Evolutionary conservation across 768 basidiomycete genomes (phyloP).

Genomic region (Pulveroboletus ravenelii): DNA sequence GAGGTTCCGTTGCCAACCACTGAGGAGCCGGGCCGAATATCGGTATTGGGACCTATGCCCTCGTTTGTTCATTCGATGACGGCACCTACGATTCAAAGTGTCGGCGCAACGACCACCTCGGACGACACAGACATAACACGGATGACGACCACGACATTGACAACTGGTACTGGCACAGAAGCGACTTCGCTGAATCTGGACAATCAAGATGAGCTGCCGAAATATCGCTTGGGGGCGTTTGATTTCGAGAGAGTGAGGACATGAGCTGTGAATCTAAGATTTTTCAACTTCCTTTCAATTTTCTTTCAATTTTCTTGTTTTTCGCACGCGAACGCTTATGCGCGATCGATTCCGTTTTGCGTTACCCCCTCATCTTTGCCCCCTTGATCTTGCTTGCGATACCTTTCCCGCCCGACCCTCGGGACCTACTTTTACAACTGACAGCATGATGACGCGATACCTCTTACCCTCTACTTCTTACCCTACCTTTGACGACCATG

Average conservation of each 20-base stretch:
- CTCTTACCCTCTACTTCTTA: neutral
- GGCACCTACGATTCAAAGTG: slow-evolving; percentile 29
- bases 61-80: slow-evolving; percentile 27
- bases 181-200: slow-evolving; percentile 7
- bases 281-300: neutral
- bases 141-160: slow-evolving; percentile 21
- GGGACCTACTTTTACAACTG: slow-evolving; percentile 1
- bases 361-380: slow-evolving; percentile 3
- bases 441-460: slow-evolving; percentile 8
- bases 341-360: slow-evolving; percentile 3
- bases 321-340: neutral
- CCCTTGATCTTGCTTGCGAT: slow-evolving; percentile 9
- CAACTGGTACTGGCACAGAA: slow-evolving; percentile 12
- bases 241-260: slow-evolving; percentile 20
- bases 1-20: slow-evolving; percentile 14
- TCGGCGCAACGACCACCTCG: slow-evolving; percentile 29
- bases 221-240: slow-evolving; percentile 15
- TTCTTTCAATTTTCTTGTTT: neutral
- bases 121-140: slow-evolving; percentile 27
- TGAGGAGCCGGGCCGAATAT: slow-evolving; percentile 21
- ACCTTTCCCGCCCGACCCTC: neutral
- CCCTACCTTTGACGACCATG: neutral
- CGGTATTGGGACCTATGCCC: slow-evolving; percentile 31
- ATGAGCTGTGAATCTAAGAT: neutral
- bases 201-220: slow-evolving; percentile 2